Percentiles rank a stretch among this genome's conserved stretches.
phyloP scores from a whole-genome alignment of 2,329 filamentous ascomycete genomes.

The Fusarium poae region DNA sequence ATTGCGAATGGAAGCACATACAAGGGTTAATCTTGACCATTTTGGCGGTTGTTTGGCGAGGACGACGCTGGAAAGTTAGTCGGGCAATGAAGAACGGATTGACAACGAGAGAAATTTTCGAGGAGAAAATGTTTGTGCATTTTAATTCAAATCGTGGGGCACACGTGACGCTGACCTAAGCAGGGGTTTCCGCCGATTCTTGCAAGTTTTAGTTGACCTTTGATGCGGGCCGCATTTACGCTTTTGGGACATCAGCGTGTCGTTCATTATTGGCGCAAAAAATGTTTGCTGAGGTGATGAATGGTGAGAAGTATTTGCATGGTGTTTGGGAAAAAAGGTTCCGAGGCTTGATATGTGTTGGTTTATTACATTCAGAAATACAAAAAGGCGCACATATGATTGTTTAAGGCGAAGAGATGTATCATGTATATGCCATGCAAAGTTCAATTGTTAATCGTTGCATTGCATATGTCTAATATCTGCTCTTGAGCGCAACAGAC shows the following conservation, averaged over 20 bases:
- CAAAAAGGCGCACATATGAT: not conserved
- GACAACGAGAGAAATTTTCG: slow-evolving; percentile 27
- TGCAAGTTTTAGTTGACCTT: slow-evolving; percentile 1
- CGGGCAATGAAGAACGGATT: slow-evolving; percentile 49
- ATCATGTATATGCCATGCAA: not conserved
- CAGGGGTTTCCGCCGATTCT: not conserved
- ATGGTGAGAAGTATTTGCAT: slow-evolving; percentile 5
- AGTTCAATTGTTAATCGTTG: not conserved
- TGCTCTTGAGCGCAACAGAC: slow-evolving; percentile 20
- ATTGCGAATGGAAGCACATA: slow-evolving; percentile 53
- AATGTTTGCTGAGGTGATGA: not conserved
- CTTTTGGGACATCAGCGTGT: slow-evolving; percentile 5
- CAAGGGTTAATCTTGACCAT: slow-evolving; percentile 79
- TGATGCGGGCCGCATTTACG: slow-evolving; percentile 17
- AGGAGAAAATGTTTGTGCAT: slow-evolving; percentile 48
- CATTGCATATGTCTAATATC: not conserved
- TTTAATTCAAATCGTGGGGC: slow-evolving; percentile 42
- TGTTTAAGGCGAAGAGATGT: not conserved
- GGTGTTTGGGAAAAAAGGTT: not conserved
- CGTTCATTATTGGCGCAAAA: not conserved
- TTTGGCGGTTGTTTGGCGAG: slow-evolving; percentile 58
- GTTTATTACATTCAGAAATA: not conserved
- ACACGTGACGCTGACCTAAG: slow-evolving; percentile 52
- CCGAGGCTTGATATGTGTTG: not conserved
- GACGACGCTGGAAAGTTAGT: slow-evolving; percentile 44